A percentile compares a stretch with the other conserved stretches of the same genome.
phyloP scores from a whole-genome alignment of 306 rosid genomes.

The Vigna hirtella region DNA sequence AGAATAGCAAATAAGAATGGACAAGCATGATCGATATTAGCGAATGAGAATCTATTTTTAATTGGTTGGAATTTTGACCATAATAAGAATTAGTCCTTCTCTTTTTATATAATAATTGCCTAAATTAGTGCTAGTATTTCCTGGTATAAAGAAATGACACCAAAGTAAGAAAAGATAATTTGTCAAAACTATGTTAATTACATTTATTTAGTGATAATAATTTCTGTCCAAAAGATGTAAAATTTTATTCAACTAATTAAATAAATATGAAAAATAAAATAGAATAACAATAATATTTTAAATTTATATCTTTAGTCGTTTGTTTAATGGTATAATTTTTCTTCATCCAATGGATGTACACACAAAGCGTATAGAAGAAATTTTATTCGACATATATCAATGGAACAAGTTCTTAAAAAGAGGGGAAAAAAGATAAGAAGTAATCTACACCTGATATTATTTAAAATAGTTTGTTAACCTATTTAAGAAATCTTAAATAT shows the following conservation, averaged over 20 bases:
- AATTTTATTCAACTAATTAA: background rate
- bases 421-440: too few relatives aligned
- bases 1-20: conserved; percentile 39
- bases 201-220: background rate
- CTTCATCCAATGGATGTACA: too few relatives aligned
- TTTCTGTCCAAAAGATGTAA: too few relatives aligned
- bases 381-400: too few relatives aligned
- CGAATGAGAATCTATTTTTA: conserved; percentile 26
- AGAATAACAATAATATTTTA: background rate
- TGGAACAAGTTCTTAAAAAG: too few relatives aligned
- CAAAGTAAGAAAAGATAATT: background rate
- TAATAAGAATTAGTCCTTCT: background rate
- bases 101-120: background rate
- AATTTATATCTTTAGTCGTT: background rate
- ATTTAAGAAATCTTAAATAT: background rate
- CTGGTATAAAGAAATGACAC: background rate
- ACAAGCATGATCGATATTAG: conserved; percentile 26
- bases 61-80: conserved; percentile 26
- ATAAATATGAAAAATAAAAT: background rate
- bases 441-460: background rate
- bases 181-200: background rate
- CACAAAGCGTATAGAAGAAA: background rate
- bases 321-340: background rate
- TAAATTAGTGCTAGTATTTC: background rate
- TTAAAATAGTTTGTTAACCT: background rate